phyloP scores from a whole-genome alignment of 2,329 filamentous ascomycete species.

The Pleomassaria siparia region DNA sequence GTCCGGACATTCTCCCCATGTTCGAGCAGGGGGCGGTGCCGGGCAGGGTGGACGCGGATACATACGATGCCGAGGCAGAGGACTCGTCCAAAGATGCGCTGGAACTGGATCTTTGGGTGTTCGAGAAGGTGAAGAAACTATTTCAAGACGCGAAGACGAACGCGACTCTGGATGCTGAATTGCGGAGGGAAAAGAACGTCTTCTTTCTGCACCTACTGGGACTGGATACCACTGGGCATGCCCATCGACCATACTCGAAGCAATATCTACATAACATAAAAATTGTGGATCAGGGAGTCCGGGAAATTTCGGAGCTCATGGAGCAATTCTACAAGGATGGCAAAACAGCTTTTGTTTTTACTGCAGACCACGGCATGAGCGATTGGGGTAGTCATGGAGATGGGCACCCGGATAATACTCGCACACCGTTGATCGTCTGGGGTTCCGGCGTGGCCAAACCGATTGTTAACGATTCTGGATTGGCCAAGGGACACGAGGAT shows the following conservation, averaged over 20 bases:
- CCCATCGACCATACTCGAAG: constrained; percentile 85
- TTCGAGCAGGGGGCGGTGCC: constrained; percentile 90
- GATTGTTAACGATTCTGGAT: constrained; percentile 54
- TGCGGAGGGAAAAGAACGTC: constrained; percentile 83
- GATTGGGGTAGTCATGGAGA: constrained; percentile 99
- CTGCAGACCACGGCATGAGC: constrained; percentile 98
- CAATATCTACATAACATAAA: constrained; percentile 96
- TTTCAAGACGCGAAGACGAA: constrained; percentile 81
- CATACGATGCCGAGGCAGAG: constrained; percentile 80
- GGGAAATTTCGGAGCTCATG: constrained; percentile 78
- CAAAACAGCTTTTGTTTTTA: constrained; percentile 93
- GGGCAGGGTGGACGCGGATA: constrained; percentile 83
- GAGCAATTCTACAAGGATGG: constrained; percentile 80
- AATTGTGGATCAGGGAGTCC: constrained; percentile 85
- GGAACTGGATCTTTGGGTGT: constrained; percentile 89
- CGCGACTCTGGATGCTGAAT: constrained; percentile 67
- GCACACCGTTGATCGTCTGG: constrained; percentile 91
- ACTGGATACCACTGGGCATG: constrained; percentile 86
- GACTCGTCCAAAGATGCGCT: constrained; percentile 85
- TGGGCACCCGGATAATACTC: constrained; percentile 94
- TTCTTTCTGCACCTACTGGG: constrained; percentile 96
- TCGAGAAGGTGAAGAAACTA: constrained; percentile 85
- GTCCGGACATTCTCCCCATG: constrained; percentile 96
- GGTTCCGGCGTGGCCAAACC: constrained; percentile 86
- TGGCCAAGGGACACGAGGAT: constrained; percentile 83